Conservation (phyloP, 2,329 filamentous ascomycete species). For the Claviceps sp. region DNA sequence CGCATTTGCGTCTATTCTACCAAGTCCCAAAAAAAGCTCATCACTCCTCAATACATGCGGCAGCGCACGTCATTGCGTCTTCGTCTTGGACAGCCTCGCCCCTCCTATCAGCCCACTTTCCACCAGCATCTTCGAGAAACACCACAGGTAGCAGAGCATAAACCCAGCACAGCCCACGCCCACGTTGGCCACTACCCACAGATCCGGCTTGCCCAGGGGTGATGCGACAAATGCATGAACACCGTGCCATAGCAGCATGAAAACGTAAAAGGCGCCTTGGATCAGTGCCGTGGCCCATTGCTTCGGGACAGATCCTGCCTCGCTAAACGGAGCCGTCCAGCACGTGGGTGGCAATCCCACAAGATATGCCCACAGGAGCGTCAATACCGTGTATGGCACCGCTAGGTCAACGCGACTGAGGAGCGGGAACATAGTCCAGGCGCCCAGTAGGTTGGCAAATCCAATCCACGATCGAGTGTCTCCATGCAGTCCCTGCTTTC, state of each 20-base stretch:
- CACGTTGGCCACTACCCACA: conserved; percentile 90
- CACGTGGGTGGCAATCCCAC: conserved; percentile 74
- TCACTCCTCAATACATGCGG: background rate
- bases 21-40: background rate
- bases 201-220: conserved; percentile 68
- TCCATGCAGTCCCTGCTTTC: conserved; percentile 62
- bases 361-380: conserved; percentile 81
- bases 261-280: conserved; percentile 62
- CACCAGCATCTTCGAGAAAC: conserved; percentile 52
- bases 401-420: conserved; percentile 72
- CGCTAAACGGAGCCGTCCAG: conserved; percentile 51
- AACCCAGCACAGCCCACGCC: conserved; percentile 78
- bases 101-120: conserved; percentile 41
- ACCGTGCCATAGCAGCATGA: conserved; percentile 73
- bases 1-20: background rate
- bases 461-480: conserved; percentile 79
- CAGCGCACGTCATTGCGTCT: conserved; percentile 17
- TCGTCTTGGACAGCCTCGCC: conserved; percentile 19
- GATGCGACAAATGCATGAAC: conserved; percentile 55
- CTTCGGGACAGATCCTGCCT: conserved; percentile 19
- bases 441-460: conserved; percentile 82
- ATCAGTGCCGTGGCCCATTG: conserved; percentile 50
- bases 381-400: conserved; percentile 75
- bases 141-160: conserved; percentile 82
- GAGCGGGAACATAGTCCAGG: conserved; percentile 89